These are phyloP conservation scores for Discostella stelligeroides DNA, from an alignment of 108 stramenopile genomes.

Conservation along the genomic window DNA sequence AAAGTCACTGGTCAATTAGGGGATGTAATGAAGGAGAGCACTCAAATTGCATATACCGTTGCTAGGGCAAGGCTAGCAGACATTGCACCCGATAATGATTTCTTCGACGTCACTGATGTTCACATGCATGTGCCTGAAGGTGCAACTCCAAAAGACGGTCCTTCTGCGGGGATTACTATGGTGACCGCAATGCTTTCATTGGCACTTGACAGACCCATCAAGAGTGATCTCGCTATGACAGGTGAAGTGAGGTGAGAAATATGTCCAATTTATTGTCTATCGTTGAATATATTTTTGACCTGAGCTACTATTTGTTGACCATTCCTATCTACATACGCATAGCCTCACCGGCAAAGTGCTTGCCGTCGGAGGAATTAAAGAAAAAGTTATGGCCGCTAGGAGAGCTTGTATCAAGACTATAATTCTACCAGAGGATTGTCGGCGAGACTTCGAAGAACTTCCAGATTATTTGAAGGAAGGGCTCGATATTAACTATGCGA, in stretches of 20 bases:
- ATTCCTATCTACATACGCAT: not conserved
- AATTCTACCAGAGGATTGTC: slow-evolving; percentile 89
- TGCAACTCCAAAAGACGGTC: slow-evolving; percentile 98
- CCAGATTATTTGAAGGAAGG: slow-evolving; percentile 96
- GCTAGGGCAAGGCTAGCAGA: slow-evolving; percentile 84
- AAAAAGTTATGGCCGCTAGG: slow-evolving; percentile 98
- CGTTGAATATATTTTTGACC: slow-evolving; percentile 12
- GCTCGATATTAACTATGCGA: slow-evolving; percentile 92
- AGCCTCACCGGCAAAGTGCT: slow-evolving; percentile 95
- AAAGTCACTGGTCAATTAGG: slow-evolving; percentile 96
- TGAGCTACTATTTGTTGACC: too few species aligned
- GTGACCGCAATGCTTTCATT: slow-evolving; percentile 95
- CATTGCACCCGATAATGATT: slow-evolving; percentile 64
- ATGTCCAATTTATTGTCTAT: not conserved
- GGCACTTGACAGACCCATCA: slow-evolving; percentile 82
- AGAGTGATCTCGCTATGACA: slow-evolving; percentile 97
- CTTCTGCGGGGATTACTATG: slow-evolving; percentile 96
- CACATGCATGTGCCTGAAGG: slow-evolving; percentile 99
- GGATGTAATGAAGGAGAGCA: slow-evolving; percentile 94
- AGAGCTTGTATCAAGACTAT: slow-evolving; percentile 91
- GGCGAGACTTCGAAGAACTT: slow-evolving; percentile 95
- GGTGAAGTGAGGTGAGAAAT: slow-evolving; percentile 72
- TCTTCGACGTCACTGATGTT: slow-evolving; percentile 84
- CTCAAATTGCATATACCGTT: slow-evolving; percentile 94
- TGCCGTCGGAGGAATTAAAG: slow-evolving; percentile 98